Evolutionary conservation across 345 rosid genomes (phyloP).

Genomic region (Hypericum androsaemum): DNA sequence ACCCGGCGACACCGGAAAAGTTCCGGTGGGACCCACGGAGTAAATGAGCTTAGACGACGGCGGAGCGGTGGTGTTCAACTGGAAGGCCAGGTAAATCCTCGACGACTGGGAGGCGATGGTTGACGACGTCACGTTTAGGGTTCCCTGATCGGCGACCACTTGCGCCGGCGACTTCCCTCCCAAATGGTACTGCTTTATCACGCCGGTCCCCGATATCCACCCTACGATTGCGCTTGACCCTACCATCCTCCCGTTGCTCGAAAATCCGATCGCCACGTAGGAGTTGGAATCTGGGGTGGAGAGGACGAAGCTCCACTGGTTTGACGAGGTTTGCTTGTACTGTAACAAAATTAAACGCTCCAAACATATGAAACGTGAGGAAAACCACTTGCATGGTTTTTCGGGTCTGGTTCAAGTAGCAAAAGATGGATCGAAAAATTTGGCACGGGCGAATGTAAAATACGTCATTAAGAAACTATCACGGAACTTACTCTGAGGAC

Average conservation of each 20-base stretch:
- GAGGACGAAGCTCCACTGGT: slow-evolving; percentile 68
- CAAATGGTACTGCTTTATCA: slow-evolving; percentile 40
- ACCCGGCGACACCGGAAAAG: slow-evolving; percentile 36
- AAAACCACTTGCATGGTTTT: not conserved
- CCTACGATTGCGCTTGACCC: slow-evolving; percentile 80
- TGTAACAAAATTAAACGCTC: slow-evolving; percentile 11
- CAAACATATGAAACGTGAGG: not conserved
- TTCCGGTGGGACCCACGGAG: slow-evolving; percentile 43
- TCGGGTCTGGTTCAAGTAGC: not conserved
- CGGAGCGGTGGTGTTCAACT: slow-evolving; percentile 25
- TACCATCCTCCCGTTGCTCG: slow-evolving; percentile 45
- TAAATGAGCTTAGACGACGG: slow-evolving; percentile 43
- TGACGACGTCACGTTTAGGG: slow-evolving; percentile 29
- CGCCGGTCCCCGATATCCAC: slow-evolving; percentile 40
- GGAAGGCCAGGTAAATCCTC: slow-evolving; percentile 57
- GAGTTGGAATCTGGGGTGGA: slow-evolving; percentile 42
- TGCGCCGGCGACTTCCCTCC: slow-evolving; percentile 24
- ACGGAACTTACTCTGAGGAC: slow-evolving; percentile 57
- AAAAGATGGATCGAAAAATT: not conserved
- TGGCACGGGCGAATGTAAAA: too few species aligned
- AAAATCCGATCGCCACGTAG: slow-evolving; percentile 66
- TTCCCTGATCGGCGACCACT: slow-evolving; percentile 52
- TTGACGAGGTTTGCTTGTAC: slow-evolving; percentile 31
- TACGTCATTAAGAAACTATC: too few species aligned
- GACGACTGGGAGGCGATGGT: slow-evolving; percentile 35